Base-by-base conservation (phyloP, 2,329 filamentous ascomycete species). In the Passalora sequoiae region DNA sequence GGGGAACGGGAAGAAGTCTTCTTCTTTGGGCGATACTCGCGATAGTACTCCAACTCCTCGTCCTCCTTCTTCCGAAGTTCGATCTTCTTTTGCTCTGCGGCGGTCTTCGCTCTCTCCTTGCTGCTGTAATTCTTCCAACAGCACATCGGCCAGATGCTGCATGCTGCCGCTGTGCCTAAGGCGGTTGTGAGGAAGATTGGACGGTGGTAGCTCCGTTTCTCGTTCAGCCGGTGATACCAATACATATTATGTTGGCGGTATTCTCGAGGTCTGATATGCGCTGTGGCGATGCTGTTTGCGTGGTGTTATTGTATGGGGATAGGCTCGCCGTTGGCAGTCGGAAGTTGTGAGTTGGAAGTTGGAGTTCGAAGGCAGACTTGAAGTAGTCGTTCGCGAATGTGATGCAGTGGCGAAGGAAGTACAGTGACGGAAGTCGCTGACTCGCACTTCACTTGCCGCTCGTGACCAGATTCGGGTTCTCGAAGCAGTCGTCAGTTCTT, bases 91-190 rank as follows among this genome's bases (percentile, higher is more conserved):
- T 55, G 47, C 20, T 54, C 49, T 25, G 39, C 28, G 30, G 54
- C 55, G 36, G 54, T 20, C 40, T 60, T 60, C 10, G 45, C 41
- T 37, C 51, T 56, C 48, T 60, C 55, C 36, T 60, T 61, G 47
- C 47, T 51, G 50, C 59, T 62, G 59, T 59, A 59, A 39, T 59
- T 59, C 54, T 63, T 58, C 58, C 64, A 65, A 44, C 62, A 64
- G 40, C 54, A 55, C 33, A 60, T 30, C 10, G 62, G 62, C 42
- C 62, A 61, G 32, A 62, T 33, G 48, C 60, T 64, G 59, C 63
- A 66, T 53, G 61, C 33, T 50, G 55, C 60, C 16, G 61, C 62
- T 19, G 57, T 46, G n/a, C 45, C 49, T 3, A 64, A 37, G 3
- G 60, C 52, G 12, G 52, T 55, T 22, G 50, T 38, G 25, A 63